Evolutionary conservation across 192 early-diverging fungal species (phyloP).

Genomic region (Coemansia sp.): DNA sequence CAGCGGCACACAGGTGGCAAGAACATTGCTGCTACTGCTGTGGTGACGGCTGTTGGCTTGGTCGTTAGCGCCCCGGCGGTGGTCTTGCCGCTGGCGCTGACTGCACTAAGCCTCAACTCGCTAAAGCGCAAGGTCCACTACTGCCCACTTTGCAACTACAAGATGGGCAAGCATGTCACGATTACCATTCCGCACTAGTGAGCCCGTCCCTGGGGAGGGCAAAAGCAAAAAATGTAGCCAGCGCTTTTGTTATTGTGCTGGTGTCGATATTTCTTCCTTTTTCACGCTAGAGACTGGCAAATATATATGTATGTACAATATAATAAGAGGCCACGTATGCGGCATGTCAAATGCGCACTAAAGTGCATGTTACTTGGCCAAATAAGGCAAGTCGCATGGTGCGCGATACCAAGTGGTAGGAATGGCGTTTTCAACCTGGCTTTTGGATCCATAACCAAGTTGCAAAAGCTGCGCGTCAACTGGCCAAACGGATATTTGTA

Average conservation of each 20-base stretch:
- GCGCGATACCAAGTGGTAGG: neutral
- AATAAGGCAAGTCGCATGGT: neutral
- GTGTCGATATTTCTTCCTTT: neutral
- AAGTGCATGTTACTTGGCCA: neutral
- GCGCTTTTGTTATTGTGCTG: neutral
- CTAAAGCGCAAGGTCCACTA: conserved; percentile 51
- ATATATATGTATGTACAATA: neutral
- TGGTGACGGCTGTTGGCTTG: conserved; percentile 37
- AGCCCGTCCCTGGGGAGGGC: neutral
- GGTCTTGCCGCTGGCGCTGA: conserved; percentile 47
- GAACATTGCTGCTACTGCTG: conserved; percentile 45
- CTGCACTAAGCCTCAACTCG: conserved; percentile 38
- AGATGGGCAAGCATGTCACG: conserved; percentile 48
- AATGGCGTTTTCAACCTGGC: neutral
- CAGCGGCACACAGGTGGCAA: conserved; percentile 42
- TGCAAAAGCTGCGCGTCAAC: too few species aligned
- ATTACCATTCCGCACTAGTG: conserved; percentile 41
- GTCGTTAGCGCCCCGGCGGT: conserved; percentile 37
- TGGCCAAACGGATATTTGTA: neutral
- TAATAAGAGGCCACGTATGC: neutral
- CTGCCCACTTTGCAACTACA: conserved; percentile 50
- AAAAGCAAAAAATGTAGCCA: conserved; percentile 4
- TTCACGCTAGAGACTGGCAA: neutral
- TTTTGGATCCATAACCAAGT: too few species aligned
- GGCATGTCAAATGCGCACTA: neutral